These are phyloP conservation scores for Penicillium simplicissimum DNA, from an alignment of 495 filamentous ascomycete genomes.

Conservation along the genomic window DNA sequence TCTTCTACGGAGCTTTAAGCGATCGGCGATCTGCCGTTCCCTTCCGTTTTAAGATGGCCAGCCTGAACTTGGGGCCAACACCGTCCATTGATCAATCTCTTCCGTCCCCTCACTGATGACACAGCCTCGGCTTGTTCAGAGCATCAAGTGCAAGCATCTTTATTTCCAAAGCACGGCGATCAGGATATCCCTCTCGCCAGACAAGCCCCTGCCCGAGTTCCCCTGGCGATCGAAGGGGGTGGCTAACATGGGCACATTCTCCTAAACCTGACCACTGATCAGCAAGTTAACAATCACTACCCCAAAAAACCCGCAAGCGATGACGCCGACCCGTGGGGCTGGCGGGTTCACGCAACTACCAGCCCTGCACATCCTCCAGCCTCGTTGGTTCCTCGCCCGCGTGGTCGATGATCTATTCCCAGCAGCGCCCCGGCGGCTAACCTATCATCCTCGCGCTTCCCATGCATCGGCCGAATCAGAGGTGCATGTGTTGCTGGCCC, in stretches of 20 bases:
- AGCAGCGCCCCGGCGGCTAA: slow-evolving; percentile 12
- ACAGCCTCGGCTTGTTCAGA: slow-evolving; percentile 2
- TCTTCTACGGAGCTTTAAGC: too few species aligned
- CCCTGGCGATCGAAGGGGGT: slow-evolving; percentile 8
- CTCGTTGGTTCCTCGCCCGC: slow-evolving; percentile 32
- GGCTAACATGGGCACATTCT: background rate
- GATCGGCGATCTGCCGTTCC: slow-evolving; percentile 11
- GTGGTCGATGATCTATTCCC: slow-evolving; percentile 30
- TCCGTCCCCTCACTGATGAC: background rate
- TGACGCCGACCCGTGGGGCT: slow-evolving; percentile 32
- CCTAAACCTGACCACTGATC: background rate
- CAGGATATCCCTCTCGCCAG: background rate
- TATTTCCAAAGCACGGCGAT: background rate
- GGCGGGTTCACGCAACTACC: slow-evolving; percentile 2
- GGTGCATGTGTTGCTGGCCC: slow-evolving; percentile 9
- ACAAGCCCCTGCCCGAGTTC: background rate
- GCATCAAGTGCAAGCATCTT: background rate
- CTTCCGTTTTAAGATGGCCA: background rate
- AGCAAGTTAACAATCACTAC: background rate
- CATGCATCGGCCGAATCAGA: slow-evolving; percentile 17
- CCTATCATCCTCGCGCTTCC: slow-evolving; percentile 23
- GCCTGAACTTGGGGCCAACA: background rate
- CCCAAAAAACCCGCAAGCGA: slow-evolving; percentile 25
- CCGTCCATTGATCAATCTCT: background rate
- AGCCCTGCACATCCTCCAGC: background rate